Percentiles rank a stretch among this genome's conserved stretches.
These are phyloP conservation scores for Citrus australasica DNA, from an alignment of 345 rosid genomes.

Conservation along the genomic window DNA sequence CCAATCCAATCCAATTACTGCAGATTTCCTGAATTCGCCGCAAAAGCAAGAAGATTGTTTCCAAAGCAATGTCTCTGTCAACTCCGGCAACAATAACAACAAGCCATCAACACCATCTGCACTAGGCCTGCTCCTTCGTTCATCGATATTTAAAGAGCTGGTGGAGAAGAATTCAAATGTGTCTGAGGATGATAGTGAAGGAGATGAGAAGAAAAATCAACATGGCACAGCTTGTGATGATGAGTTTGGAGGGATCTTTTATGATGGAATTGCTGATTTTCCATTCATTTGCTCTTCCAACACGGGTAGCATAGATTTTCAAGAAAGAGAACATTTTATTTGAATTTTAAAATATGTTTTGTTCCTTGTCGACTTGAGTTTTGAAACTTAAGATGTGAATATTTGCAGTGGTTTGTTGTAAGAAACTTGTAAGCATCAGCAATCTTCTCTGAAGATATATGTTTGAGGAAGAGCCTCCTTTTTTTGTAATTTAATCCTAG, in stretches of 20 bases:
- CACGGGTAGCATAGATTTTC: slow-evolving; percentile 25
- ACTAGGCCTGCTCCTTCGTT: slow-evolving; percentile 50
- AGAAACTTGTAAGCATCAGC: not conserved
- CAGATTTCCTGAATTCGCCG: slow-evolving; percentile 21
- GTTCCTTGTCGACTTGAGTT: no score
- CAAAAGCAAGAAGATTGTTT: slow-evolving; percentile 21
- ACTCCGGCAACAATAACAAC: slow-evolving; percentile 6
- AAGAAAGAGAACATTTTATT: slow-evolving; percentile 32
- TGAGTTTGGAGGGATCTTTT: slow-evolving; percentile 37
- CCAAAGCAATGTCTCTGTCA: slow-evolving; percentile 12
- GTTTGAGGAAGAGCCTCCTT: not conserved
- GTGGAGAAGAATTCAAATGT: slow-evolving; percentile 46
- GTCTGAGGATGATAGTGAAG: slow-evolving; percentile 30
- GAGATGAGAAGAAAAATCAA: slow-evolving; percentile 29
- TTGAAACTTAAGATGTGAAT: not conserved
- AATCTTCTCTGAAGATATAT: not conserved
- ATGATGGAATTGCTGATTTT: slow-evolving; percentile 26
- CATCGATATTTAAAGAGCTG: slow-evolving; percentile 52
- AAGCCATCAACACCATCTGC: slow-evolving; percentile 51
- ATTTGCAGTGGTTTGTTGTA: slow-evolving; percentile 1
- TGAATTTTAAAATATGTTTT: not conserved
- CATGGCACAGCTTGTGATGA: slow-evolving; percentile 27
- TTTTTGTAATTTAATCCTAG: not conserved
- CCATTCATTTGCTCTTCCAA: slow-evolving; percentile 31
- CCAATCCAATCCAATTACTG: slow-evolving; percentile 18